Percentiles rank a stretch among this genome's conserved stretches.
These are phyloP conservation scores for Syzygium oleosum DNA, from an alignment of 345 rosid genomes.

Conservation along the genomic window DNA sequence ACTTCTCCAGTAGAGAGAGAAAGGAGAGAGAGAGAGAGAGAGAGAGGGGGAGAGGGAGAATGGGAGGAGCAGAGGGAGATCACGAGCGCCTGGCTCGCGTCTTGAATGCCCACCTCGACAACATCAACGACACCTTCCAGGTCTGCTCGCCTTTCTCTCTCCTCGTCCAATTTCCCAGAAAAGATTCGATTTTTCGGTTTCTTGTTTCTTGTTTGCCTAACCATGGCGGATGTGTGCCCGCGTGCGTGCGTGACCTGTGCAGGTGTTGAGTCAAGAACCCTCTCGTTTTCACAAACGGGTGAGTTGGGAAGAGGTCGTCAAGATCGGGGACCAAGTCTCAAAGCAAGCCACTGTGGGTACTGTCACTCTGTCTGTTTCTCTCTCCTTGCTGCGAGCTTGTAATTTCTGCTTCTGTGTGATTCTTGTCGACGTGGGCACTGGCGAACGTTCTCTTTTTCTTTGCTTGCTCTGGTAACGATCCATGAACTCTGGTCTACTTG, in stretches of 20 bases:
- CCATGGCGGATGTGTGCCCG: neutral
- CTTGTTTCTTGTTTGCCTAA: neutral
- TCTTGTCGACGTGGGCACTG: neutral
- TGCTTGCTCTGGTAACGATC: neutral
- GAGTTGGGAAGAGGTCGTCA: constrained; percentile 63
- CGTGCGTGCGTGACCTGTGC: neutral
- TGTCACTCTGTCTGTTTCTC: neutral
- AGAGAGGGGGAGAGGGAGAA: constrained; percentile 7
- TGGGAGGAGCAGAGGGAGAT: constrained; percentile 53
- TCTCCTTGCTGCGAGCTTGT: neutral
- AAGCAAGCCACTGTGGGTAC: constrained; percentile 86
- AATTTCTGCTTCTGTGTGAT: neutral
- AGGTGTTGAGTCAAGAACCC: constrained; percentile 52
- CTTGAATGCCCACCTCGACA: constrained; percentile 46
- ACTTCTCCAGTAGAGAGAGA: neutral
- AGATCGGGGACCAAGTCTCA: constrained; percentile 72
- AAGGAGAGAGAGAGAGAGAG: neutral
- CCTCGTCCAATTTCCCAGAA: neutral
- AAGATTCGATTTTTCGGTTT: neutral
- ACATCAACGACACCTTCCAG: constrained; percentile 75
- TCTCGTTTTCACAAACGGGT: constrained; percentile 35
- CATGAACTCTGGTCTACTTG: neutral
- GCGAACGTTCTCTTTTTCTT: neutral
- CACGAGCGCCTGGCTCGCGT: constrained; percentile 26
- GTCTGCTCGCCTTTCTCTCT: constrained; percentile 6